Percentiles rank a stretch among this genome's conserved stretches.
Evolutionary conservation across 169 alveolate species (phyloP).

Genomic region (Babesia gibsoni): DNA sequence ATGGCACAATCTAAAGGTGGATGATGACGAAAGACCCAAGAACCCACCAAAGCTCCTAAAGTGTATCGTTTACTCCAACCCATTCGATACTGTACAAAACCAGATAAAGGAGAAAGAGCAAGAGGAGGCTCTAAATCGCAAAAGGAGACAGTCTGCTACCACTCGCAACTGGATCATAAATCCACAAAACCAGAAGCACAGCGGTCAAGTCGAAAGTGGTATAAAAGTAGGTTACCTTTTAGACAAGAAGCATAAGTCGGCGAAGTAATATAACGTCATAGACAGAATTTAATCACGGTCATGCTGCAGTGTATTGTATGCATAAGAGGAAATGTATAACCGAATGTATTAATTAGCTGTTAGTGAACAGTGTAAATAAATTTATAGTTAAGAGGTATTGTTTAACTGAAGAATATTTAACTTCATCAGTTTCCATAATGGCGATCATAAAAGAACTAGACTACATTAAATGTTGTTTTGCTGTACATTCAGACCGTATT

Average conservation of each 20-base stretch:
- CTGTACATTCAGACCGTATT: no score
- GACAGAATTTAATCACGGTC: no score
- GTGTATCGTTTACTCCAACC: conserved; percentile 48
- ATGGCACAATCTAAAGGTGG: conserved; percentile 48
- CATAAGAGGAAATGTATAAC: no score
- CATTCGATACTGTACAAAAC: conserved; percentile 45
- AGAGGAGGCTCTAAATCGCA: neutral
- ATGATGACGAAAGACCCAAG: conserved; percentile 62
- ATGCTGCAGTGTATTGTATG: no score
- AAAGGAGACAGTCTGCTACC: conserved; percentile 19
- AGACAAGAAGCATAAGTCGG: conserved; percentile 5
- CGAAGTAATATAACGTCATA: neutral
- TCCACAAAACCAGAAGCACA: neutral
- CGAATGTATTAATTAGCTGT: no score
- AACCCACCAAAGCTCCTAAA: conserved; percentile 59
- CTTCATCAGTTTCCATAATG: no score
- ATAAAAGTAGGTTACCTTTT: conserved; percentile 10
- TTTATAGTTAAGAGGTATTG: no score
- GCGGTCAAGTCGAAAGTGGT: neutral
- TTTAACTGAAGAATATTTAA: no score
- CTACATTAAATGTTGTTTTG: no score
- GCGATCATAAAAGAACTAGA: no score
- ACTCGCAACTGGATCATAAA: conserved; percentile 54
- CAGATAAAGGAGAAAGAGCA: conserved; percentile 4
- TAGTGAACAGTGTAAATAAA: no score